Evolutionary conservation across 1,284 basidiomycete genomes (phyloP).

Genomic region (Vanrija sp.): DNA sequence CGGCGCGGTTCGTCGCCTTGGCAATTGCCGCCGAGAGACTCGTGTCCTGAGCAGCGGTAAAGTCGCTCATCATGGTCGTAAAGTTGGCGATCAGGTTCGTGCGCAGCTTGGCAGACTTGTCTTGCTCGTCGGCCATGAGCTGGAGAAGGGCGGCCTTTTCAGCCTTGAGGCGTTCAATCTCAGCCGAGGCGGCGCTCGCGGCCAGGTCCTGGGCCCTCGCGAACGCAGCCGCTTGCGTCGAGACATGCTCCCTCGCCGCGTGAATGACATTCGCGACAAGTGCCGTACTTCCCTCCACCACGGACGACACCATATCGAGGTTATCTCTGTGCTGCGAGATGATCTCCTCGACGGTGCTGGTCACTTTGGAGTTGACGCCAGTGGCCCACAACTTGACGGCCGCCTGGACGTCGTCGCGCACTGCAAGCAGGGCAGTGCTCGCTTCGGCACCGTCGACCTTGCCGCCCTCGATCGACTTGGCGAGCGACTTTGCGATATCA

Average conservation of each 20-base stretch:
- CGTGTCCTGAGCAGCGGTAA: constrained; percentile 64
- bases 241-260: constrained; percentile 59
- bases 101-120: constrained; percentile 62
- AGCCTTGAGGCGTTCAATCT: constrained; percentile 62
- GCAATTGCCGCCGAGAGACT: constrained; percentile 62
- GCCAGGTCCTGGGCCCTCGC: constrained; percentile 56
- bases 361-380: constrained; percentile 26
- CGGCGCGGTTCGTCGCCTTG: constrained; percentile 55
- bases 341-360: constrained; percentile 39
- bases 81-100: constrained; percentile 69
- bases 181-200: constrained; percentile 56
- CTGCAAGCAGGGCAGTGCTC: constrained; percentile 23
- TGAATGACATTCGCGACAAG: constrained; percentile 61
- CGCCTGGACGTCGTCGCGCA: constrained; percentile 35
- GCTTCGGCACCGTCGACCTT: constrained; percentile 57
- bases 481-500: constrained; percentile 59
- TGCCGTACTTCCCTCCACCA: constrained; percentile 40
- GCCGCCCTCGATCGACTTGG: constrained; percentile 56
- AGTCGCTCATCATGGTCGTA: constrained; percentile 65
- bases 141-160: constrained; percentile 67
- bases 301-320: constrained; percentile 40
- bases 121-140: constrained; percentile 64
- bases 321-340: constrained; percentile 42
- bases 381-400: constrained; percentile 40
- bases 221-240: constrained; percentile 56